Evolutionary conservation across 2,329 filamentous ascomycete genomes (phyloP), one percentile per base, ranked within the genome.

Genomic region (Corinectria fuckeliana): DNA sequence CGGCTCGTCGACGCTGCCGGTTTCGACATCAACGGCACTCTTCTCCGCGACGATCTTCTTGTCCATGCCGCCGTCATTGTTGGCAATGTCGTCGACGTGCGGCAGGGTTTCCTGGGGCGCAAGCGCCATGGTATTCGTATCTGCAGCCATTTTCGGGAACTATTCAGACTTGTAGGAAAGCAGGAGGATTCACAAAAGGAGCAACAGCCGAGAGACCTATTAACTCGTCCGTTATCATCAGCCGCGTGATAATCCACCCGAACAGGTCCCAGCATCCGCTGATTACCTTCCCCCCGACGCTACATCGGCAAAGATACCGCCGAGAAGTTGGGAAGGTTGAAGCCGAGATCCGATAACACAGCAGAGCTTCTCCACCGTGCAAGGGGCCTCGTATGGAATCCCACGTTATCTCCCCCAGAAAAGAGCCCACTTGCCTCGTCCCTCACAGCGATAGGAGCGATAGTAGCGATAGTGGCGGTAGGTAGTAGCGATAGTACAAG

Each of bases 11-110:
- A 68, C 20, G 14, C 58, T 62, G 23, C 62, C 66, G 4, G 54
- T 41, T 30, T 70, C 69, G 14, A 65, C 58, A 3, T 68, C 58
- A 21, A 44, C 53, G 8, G 49, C 61, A 8, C 54, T 41, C 16
- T 61, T 62, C 20, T 58, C 51, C 9, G 41, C 23, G 5, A 16
- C 11, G 2, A 23, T 25, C 23, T 58, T 63, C 20, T 62, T 51
- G 39, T 58, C 54, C 38, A 59, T 58, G 38, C 49, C 34, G 4
- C 20, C 8, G 16, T 53, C 36, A 1, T 56, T 26, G 11, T 62
- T 36, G 23, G 25, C 34, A 8, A 36, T 13, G 9, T 48, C 26
- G 11, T 50, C 16, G 25, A 50, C 44, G 25, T 41, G 16, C 18
- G 23, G 50, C 9, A 20, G 23, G n/a, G 58, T 18, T 8, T 39